Percentiles rank a stretch among this genome's conserved stretches.
Evolutionary conservation across 2,329 filamentous ascomycete species (phyloP).

Genomic region (Phialophora chinensis): DNA sequence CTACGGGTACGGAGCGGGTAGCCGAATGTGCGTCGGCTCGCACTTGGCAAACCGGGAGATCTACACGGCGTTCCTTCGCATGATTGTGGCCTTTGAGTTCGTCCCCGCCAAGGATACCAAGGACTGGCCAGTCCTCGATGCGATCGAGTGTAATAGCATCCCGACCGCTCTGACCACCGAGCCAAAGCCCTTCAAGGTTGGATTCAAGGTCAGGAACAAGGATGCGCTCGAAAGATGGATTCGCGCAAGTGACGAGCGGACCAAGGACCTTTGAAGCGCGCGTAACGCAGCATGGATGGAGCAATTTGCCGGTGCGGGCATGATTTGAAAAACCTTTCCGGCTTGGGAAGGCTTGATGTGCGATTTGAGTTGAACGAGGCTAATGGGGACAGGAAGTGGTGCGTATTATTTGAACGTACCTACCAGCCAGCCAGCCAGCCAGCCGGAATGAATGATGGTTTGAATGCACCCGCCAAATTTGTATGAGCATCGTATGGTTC

Average conservation of each 20-base stretch:
- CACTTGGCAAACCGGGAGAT: constrained; percentile 69
- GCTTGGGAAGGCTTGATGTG: neutral
- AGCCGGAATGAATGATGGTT: neutral
- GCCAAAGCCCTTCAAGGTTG: constrained; percentile 67
- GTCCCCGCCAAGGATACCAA: constrained; percentile 53
- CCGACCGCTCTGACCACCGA: constrained; percentile 66
- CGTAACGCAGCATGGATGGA: neutral
- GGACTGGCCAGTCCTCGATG: constrained; percentile 62
- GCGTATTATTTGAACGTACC: neutral
- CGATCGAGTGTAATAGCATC: constrained; percentile 63
- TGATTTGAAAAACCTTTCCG: neutral
- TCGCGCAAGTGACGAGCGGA: constrained; percentile 58
- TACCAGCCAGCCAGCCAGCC: neutral
- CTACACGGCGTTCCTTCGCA: constrained; percentile 64
- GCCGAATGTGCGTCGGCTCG: constrained; percentile 67
- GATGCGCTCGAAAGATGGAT: constrained; percentile 60
- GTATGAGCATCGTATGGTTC: neutral
- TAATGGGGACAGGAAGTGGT: neutral
- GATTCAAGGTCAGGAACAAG: constrained; percentile 58
- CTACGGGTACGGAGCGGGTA: constrained; percentile 67
- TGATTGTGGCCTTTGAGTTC: constrained; percentile 65
- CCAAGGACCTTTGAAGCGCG: constrained; percentile 50
- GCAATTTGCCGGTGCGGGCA: neutral
- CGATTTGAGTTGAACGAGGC: neutral
- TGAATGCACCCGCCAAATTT: neutral